Evolutionary conservation across 2,329 filamentous ascomycete species (phyloP), one percentile per base, ranked within the genome.

Genomic region (Hypoxylon sp.): DNA sequence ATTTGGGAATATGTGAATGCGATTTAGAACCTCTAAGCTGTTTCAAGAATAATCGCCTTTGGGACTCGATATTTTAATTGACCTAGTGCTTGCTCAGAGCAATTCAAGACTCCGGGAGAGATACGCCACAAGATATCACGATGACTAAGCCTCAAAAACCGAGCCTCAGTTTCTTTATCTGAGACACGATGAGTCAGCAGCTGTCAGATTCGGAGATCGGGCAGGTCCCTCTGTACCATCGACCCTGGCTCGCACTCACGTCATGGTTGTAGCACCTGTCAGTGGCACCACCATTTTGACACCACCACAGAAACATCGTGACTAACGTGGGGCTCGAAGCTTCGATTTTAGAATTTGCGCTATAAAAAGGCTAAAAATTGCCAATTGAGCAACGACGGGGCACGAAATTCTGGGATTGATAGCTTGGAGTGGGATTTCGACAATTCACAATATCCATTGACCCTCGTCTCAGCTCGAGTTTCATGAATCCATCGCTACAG

Each of bases 401-500:
- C 5, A 42, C 11, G 14, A 24, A 57, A 29, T 26, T 9, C 19
- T 22, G 19, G 9, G 35, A 62, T 51, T 46, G n/a, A 39, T 24
- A 50, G 14, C n/a, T 29, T 19, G 33, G 5, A 51, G 19, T 19
- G 19, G 19, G 22, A 57, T 52, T 47, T 35, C 2, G n/a, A 14
- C 22, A 22, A 31, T 59, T 42, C 31, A 5, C 46, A 11, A 11
- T 6, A 24, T 35, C 33, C 33, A 48, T 65, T 35, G 46, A 29
- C 39, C 33, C 17, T 59, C 46, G 39, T 53, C 60, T 59, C 26
- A 52, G 33, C 39, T 46, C 31, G 26, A 29, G 63, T 69, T 69
- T 67, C 63, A 72, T 72, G 70, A 72, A 59, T 71, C 52, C 63
- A 24, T 66, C 60, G 48, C 33, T 67, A 29, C 60, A 53, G 50